Evolutionary conservation across 116 monocot genomes (phyloP).

Genomic region (Phalaenopsis hybrid): DNA sequence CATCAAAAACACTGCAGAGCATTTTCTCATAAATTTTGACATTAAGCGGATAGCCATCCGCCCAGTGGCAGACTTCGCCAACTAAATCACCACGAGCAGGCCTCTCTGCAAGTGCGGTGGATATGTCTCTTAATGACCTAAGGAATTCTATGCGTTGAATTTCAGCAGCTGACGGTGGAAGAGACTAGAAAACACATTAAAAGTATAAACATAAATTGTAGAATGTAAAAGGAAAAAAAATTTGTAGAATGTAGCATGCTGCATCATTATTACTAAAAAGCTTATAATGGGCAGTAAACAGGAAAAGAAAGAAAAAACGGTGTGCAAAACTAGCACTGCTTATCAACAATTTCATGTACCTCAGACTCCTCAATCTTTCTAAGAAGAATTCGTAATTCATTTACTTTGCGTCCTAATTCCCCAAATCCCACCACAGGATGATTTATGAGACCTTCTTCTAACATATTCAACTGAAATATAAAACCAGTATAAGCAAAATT

Average conservation of each 20-base stretch:
- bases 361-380: slow-evolving; percentile 94
- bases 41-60: slow-evolving; percentile 92
- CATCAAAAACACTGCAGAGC: slow-evolving; percentile 92
- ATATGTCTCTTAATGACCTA: slow-evolving; percentile 64
- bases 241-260: background rate
- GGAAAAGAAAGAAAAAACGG: background rate
- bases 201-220: background rate
- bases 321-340: background rate
- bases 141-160: slow-evolving; percentile 74
- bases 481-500: slow-evolving; percentile 5
- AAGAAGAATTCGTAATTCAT: slow-evolving; percentile 66
- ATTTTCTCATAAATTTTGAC: slow-evolving; percentile 79
- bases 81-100: slow-evolving; percentile 90
- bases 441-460: slow-evolving; percentile 91
- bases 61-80: slow-evolving; percentile 95
- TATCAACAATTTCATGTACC: slow-evolving; percentile 27
- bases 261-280: background rate
- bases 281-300: background rate
- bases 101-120: slow-evolving; percentile 73
- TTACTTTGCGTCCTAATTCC: slow-evolving; percentile 72
- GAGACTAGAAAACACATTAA: slow-evolving; percentile 48
- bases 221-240: background rate
- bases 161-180: slow-evolving; percentile 68
- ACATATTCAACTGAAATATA: slow-evolving; percentile 65
- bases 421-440: slow-evolving; percentile 86